A percentile compares a stretch with the other conserved stretches of the same genome.
These are phyloP conservation scores for Avena sativa DNA, from an alignment of 176 grass and related monocot species.

Conservation along the genomic window DNA sequence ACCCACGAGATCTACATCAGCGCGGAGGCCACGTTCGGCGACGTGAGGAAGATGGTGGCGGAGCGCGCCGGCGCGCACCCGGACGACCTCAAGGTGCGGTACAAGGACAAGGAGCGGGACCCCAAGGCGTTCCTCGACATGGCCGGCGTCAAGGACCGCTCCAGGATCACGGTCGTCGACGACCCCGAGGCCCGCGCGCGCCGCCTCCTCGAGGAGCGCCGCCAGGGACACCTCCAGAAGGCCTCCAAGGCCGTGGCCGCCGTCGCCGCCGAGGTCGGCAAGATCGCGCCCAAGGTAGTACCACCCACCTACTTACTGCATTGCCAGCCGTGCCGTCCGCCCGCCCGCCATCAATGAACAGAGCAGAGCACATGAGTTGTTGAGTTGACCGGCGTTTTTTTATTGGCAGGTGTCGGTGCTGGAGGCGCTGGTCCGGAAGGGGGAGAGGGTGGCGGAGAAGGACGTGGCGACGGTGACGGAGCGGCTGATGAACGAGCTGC, in stretches of 20 bases:
- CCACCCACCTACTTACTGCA: background rate
- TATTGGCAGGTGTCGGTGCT: slow-evolving; percentile 70
- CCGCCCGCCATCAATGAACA: background rate
- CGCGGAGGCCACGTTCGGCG: slow-evolving; percentile 83
- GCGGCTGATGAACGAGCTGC: slow-evolving; percentile 91
- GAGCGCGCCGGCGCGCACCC: slow-evolving; percentile 75
- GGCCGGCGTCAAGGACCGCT: slow-evolving; percentile 84
- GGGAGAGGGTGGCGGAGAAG: slow-evolving; percentile 73
- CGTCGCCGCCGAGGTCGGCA: slow-evolving; percentile 87
- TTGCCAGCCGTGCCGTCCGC: background rate
- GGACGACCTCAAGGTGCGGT: slow-evolving; percentile 82
- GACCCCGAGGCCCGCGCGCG: slow-evolving; percentile 81
- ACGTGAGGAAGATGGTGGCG: slow-evolving; percentile 83
- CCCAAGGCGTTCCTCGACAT: slow-evolving; percentile 88
- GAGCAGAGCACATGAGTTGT: slow-evolving; percentile 1
- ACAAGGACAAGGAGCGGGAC: slow-evolving; percentile 89
- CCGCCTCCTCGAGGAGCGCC: slow-evolving; percentile 86
- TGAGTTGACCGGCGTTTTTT: background rate
- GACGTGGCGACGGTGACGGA: slow-evolving; percentile 85
- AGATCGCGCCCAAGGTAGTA: slow-evolving; percentile 81
- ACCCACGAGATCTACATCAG: slow-evolving; percentile 98
- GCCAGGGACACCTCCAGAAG: slow-evolving; percentile 67
- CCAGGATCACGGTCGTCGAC: slow-evolving; percentile 77
- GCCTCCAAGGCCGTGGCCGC: slow-evolving; percentile 66
- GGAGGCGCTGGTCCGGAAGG: slow-evolving; percentile 82